These are phyloP conservation scores for Phytomonas francai DNA, from an alignment of 208 protist genomes.

Conservation along the genomic window DNA sequence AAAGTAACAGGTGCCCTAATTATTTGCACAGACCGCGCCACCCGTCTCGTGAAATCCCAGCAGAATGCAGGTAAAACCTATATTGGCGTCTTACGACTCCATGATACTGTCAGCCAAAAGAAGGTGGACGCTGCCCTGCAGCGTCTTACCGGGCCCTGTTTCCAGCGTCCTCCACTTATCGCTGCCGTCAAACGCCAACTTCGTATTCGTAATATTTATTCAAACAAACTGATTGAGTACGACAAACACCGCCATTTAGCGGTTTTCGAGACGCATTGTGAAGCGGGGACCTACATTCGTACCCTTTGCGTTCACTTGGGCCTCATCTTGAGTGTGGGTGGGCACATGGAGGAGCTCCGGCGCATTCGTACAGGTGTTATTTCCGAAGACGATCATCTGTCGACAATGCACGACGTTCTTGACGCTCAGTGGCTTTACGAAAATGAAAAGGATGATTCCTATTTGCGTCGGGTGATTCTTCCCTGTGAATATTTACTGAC, in stretches of 20 bases:
- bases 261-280: constrained; percentile 98
- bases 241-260: constrained; percentile 95
- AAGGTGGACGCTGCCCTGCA: constrained; percentile 90
- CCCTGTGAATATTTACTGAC: constrained; percentile 98
- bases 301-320: constrained; percentile 99
- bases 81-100: constrained; percentile 96
- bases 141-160: constrained; percentile 97
- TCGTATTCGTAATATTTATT: constrained; percentile 99
- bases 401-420: constrained; percentile 99
- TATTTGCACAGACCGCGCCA: constrained; percentile 99
- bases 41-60: constrained; percentile 99
- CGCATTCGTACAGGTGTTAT: constrained; percentile 96
- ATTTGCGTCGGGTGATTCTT: constrained; percentile 95
- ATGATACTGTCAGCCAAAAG: constrained; percentile 89
- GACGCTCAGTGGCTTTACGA: constrained; percentile 98
- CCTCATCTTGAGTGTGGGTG: constrained; percentile 96
- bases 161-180: constrained; percentile 98
- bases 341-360: constrained; percentile 99
- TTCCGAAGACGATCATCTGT: constrained; percentile 92
- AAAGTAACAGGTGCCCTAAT: constrained; percentile 99
- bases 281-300: constrained; percentile 99
- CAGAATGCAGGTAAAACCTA: constrained; percentile 99
- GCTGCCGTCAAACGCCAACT: constrained; percentile 98
- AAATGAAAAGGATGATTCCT: constrained; percentile 95
- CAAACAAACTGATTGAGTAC: constrained; percentile 98